Evolutionary conservation across 768 basidiomycete genomes (phyloP), one percentile per base, ranked within the genome.

Genomic region (Boletus speciosus): DNA sequence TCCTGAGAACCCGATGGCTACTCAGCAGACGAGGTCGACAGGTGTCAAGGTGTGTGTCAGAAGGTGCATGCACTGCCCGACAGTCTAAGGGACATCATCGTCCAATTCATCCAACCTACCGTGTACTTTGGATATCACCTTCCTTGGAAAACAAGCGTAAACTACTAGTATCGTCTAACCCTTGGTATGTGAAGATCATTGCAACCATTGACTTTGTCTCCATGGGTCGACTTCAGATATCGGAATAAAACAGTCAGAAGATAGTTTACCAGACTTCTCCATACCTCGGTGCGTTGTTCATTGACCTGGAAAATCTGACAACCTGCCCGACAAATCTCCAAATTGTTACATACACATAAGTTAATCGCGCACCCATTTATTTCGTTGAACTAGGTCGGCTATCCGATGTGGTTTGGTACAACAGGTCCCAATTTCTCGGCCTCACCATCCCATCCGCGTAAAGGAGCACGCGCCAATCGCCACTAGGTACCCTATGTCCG

Each of bases 1-100:
- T 25, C 53, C n/a, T 27, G 45, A 50, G 51, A 47, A 59, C 39
- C 16, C 23, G 14, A 15, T n/a, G 9, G 3, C 2, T 25, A 21
- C 9, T 25, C 51, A 19, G 16, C 14, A 46, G 34, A 32, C 34
- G 42, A 43, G 19, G 34, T 43, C 51, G 60, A 36, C 45, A 60
- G 48, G 19, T 46, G 43, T 52, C 60, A 39, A 23, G 29, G 38
- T 9, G 25, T 21, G 60, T 59, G 51, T 63, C 56, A 49, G 37
- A 46, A 29, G 32, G 12, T 43, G 19, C 29, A 5, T 19, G 34
- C 34, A 31, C 45, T 12, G 35, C 49, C 49, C 19, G 19, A 19
- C 19, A 19, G 19, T 19, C 19, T 19, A 19, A 19, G 19, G 19
- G 19, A 19, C 19, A 19, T 19, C 19, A 5, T 49, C 15, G 23